Percentiles rank a stretch among this genome's conserved stretches.
Evolutionary conservation across 2,329 filamentous ascomycete genomes (phyloP).

Genomic region (Xylaria sp.): DNA sequence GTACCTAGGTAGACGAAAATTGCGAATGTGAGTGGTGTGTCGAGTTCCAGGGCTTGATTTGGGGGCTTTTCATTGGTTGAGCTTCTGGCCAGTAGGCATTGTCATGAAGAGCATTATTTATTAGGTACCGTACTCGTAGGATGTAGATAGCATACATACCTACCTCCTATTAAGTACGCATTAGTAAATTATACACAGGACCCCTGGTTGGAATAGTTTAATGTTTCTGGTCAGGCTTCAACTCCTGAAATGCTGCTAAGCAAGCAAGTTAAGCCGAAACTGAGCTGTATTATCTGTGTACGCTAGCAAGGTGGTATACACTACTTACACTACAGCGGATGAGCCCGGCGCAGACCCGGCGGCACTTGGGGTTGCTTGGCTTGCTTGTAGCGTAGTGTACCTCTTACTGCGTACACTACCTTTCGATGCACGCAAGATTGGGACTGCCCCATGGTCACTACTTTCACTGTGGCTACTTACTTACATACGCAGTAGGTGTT

Average conservation of each 20-base stretch:
- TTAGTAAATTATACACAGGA: too few relatives aligned
- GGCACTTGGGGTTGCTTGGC: too few relatives aligned
- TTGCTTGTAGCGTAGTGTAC: too few relatives aligned
- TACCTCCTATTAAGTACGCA: too few relatives aligned
- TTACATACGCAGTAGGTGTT: too few relatives aligned
- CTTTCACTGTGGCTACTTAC: not conserved
- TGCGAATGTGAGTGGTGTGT: not conserved
- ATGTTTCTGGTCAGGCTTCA: not conserved
- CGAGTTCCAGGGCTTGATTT: not conserved
- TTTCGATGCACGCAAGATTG: too few relatives aligned
- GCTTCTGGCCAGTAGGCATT: not conserved
- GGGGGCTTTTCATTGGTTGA: not conserved
- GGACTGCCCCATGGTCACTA: too few relatives aligned
- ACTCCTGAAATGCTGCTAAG: not conserved
- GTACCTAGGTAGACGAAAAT: not conserved
- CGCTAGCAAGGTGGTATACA: too few relatives aligned
- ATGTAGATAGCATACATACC: not conserved
- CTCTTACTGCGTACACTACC: too few relatives aligned
- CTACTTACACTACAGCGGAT: too few relatives aligned
- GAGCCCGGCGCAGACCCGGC: too few relatives aligned
- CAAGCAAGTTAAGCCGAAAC: conserved; percentile 34
- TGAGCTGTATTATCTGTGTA: conserved; percentile 14
- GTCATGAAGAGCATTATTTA: not conserved
- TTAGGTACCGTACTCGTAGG: not conserved
- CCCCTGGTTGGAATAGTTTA: not conserved